These are phyloP conservation scores for Fusarium setosum DNA, from an alignment of 2,329 filamentous ascomycete genomes.

Conservation along the genomic window DNA sequence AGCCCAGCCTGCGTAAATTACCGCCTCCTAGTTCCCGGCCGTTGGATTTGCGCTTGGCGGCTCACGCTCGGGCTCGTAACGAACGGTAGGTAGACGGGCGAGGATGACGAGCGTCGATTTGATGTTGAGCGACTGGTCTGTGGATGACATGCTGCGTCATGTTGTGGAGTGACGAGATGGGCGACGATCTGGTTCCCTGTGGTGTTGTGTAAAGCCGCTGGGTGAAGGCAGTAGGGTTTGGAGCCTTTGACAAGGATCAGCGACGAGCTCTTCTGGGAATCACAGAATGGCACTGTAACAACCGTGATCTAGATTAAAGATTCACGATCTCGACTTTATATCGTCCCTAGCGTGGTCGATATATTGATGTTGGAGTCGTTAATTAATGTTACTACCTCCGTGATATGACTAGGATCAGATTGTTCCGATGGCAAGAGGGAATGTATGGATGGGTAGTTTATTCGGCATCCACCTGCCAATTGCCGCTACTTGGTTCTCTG, in stretches of 20 bases:
- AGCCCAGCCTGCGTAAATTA: slow-evolving; percentile 2
- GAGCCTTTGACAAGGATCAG: neutral
- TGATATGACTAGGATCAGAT: neutral
- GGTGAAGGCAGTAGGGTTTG: too few species aligned
- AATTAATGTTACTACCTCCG: neutral
- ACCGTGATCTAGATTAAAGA: too few species aligned
- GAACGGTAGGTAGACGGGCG: neutral
- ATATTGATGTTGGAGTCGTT: neutral
- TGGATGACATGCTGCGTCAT: too few species aligned
- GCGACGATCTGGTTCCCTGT: too few species aligned
- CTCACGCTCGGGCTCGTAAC: slow-evolving; percentile 14
- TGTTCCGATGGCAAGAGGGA: neutral
- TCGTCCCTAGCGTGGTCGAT: neutral
- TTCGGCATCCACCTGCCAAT: slow-evolving; percentile 12
- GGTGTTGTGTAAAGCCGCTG: too few species aligned
- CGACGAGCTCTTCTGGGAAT: neutral
- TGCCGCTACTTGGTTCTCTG: slow-evolving; percentile 7
- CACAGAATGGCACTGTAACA: too few species aligned
- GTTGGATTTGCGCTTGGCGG: slow-evolving; percentile 26
- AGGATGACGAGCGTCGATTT: neutral
- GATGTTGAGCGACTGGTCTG: too few species aligned
- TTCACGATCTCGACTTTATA: neutral
- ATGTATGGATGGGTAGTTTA: neutral
- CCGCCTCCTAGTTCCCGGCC: slow-evolving; percentile 28
- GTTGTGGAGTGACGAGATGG: too few species aligned